Conservation (phyloP, 768 basidiomycete species). For the Phallus indusiatus region DNA sequence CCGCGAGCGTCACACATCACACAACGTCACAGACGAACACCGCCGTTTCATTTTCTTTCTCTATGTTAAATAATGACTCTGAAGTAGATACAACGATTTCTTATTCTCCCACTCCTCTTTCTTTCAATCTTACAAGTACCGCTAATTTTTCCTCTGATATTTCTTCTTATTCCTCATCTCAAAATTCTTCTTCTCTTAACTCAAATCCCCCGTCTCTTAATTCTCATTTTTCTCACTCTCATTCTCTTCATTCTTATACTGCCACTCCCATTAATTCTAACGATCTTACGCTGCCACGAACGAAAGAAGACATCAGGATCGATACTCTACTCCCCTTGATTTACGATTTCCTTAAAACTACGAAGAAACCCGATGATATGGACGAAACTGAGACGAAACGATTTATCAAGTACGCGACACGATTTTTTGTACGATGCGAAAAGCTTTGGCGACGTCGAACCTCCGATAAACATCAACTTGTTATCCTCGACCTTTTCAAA, state of each 20-base stretch:
- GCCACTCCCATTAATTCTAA: background rate
- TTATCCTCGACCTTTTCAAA: conserved; percentile 2
- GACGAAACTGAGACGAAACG: background rate
- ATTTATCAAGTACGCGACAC: background rate
- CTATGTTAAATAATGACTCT: background rate
- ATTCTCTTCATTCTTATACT: background rate
- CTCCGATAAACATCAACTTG: conserved; percentile 14
- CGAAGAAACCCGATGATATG: background rate
- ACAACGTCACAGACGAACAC: background rate
- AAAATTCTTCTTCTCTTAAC: background rate
- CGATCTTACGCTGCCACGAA: background rate
- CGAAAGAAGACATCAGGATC: background rate
- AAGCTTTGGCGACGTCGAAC: conserved; percentile 12
- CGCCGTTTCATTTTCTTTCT: background rate
- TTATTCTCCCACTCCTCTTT: too few relatives aligned
- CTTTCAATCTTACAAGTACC: too few relatives aligned
- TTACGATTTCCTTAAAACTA: background rate
- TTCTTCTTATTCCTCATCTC: too few relatives aligned
- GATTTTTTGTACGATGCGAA: conserved; percentile 8
- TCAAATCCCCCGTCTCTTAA: background rate
- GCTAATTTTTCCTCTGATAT: too few relatives aligned
- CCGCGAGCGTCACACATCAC: background rate
- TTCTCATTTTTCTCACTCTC: too few relatives aligned
- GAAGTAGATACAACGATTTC: too few relatives aligned
- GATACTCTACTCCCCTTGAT: background rate